A percentile compares a stretch with the other conserved stretches of the same genome.
Evolutionary conservation across 2,329 filamentous ascomycete species (phyloP).

Genomic region (Cryphonectria nitschkei): DNA sequence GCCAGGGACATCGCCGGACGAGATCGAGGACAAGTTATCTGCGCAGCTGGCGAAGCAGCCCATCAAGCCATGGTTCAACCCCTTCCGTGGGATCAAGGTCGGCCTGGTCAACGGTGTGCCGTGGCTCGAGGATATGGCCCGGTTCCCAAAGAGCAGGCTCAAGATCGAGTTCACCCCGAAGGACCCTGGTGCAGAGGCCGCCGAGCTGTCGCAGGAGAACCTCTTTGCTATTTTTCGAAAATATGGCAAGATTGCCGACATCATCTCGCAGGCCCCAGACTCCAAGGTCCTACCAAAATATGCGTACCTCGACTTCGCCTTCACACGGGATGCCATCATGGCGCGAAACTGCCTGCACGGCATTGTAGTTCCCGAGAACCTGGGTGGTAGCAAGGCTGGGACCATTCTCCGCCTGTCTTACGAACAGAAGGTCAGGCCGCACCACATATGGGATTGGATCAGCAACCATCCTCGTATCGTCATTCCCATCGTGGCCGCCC

Average conservation of each 20-base stretch:
- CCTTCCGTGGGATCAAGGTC: constrained; percentile 71
- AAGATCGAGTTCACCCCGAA: constrained; percentile 84
- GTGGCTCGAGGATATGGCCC: constrained; percentile 84
- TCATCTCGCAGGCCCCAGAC: constrained; percentile 78
- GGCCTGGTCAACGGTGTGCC: constrained; percentile 80
- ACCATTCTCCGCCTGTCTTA: constrained; percentile 84
- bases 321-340: constrained; percentile 78
- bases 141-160: constrained; percentile 73
- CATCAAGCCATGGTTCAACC: constrained; percentile 89
- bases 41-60: constrained; percentile 69
- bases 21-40: constrained; percentile 49
- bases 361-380: constrained; percentile 68
- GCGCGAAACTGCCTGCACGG: constrained; percentile 93
- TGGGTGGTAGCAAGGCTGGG: constrained; percentile 74
- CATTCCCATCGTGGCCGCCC: constrained; percentile 78
- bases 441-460: constrained; percentile 87
- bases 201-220: constrained; percentile 83
- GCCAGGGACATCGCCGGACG: constrained; percentile 34
- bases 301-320: constrained; percentile 77
- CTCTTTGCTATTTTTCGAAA: constrained; percentile 85
- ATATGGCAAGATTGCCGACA: constrained; percentile 90
- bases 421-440: constrained; percentile 74
- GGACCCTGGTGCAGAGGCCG: constrained; percentile 69
- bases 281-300: constrained; percentile 84
- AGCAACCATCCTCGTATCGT: constrained; percentile 84